phyloP scores from a whole-genome alignment of 768 basidiomycete genomes.

The Calocybe cyanea region DNA sequence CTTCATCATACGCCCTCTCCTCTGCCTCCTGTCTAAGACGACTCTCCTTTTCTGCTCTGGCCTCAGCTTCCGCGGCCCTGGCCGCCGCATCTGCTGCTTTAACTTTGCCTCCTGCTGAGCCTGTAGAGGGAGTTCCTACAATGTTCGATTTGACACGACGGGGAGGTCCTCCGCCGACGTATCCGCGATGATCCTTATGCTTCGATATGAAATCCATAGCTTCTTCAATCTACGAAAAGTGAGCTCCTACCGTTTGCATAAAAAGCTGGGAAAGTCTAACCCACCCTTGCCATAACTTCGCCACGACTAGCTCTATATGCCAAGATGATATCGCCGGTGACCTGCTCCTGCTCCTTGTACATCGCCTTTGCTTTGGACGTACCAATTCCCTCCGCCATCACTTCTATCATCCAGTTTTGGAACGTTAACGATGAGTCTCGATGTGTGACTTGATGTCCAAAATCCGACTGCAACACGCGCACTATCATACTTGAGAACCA shows the following conservation, averaged over 20 bases:
- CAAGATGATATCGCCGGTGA: constrained; percentile 4
- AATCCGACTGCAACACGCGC: constrained; percentile 11
- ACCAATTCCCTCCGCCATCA: constrained; percentile 2
- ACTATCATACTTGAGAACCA: constrained; percentile 14
- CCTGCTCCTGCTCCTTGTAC: constrained; percentile 10
- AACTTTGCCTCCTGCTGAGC: constrained; percentile 8
- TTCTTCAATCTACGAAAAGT: constrained; percentile 8
- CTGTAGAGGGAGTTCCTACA: constrained; percentile 5
- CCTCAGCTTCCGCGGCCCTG: constrained; percentile 11
- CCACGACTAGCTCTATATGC: constrained; percentile 7
- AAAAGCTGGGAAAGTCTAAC: not conserved
- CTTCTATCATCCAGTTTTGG: constrained; percentile 11
- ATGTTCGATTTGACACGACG: constrained; percentile 10
- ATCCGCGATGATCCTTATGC: constrained; percentile 4
- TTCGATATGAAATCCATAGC: constrained; percentile 5
- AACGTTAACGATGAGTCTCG: constrained; percentile 9
- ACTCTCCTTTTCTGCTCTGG: constrained; percentile 11
- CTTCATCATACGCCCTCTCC: constrained; percentile 12
- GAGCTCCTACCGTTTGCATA: not conserved
- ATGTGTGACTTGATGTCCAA: constrained; percentile 9
- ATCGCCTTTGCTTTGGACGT: constrained; percentile 6
- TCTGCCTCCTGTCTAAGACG: constrained; percentile 13
- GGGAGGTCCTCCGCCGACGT: constrained; percentile 8
- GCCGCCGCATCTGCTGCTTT: constrained; percentile 11
- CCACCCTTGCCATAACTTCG: constrained; percentile 11